Conservation (phyloP, 1,139 yeast genomes). For the Blastobotrys proliferans region DNA sequence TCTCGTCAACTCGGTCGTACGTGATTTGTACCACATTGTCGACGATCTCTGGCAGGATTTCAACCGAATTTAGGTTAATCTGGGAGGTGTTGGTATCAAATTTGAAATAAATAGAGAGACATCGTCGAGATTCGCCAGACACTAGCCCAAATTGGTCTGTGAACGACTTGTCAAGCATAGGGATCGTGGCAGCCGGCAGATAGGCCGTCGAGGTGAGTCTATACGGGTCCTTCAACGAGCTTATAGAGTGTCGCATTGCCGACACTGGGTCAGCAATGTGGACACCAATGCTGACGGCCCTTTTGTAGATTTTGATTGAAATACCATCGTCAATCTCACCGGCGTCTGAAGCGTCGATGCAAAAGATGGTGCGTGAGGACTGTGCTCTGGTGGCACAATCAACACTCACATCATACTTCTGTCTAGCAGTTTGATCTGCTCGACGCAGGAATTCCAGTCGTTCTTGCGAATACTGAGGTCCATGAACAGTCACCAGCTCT, state of each 20-base stretch:
- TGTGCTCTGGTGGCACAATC: background rate
- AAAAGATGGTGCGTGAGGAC: conserved; percentile 55
- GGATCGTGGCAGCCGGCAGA: conserved; percentile 60
- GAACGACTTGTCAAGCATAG: conserved; percentile 67
- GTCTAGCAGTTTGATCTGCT: background rate
- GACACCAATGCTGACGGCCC: conserved; percentile 47
- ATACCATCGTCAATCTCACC: conserved; percentile 95
- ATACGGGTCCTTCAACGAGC: conserved; percentile 46
- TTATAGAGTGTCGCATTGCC: conserved; percentile 36
- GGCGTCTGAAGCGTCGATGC: conserved; percentile 79
- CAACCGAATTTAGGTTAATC: conserved; percentile 21
- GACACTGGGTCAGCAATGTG: conserved; percentile 86
- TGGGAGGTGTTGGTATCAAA: conserved; percentile 25
- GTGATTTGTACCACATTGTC: conserved; percentile 46
- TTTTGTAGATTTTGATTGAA: conserved; percentile 44
- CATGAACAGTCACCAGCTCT: conserved; percentile 1
- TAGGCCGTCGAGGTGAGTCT: conserved; percentile 67
- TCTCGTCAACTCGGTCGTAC: conserved; percentile 47
- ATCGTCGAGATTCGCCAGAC: conserved; percentile 38
- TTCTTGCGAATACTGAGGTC: conserved; percentile 5
- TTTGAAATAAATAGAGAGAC: conserved; percentile 44
- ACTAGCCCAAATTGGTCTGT: conserved; percentile 31
- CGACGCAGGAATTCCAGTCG: background rate
- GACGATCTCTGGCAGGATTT: conserved; percentile 38
- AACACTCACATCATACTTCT: background rate